Evolutionary conservation across 306 rosid species (phyloP), one percentile per base, ranked within the genome.

Genomic region (Amphicarpaea edgeworthii): DNA sequence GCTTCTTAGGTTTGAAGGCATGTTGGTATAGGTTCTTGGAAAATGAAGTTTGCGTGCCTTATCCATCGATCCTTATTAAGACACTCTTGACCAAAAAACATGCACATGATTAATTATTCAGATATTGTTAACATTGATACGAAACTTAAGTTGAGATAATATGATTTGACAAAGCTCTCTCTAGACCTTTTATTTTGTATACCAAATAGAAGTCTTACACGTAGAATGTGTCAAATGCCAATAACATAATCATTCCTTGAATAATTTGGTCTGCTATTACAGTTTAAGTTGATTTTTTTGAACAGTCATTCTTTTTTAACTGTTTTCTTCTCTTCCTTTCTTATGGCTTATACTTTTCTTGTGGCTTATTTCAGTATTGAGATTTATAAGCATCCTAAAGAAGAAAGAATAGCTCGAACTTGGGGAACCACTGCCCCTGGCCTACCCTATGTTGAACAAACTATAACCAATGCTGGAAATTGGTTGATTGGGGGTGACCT

Each of bases 401-500:
- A 96, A 88, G 99, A 96, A 83, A 84, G 99, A 38, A 92, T 92
- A 21, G 97, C 99, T 21, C 82, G 99, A 60, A 96, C 97, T 5
- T 96, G 99, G 99, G 99, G 99, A 32, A 90, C 97, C 26, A 92
- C 89, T 42, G 92, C 98, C 50, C 86, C 96, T 7, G 97, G 96
- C 60, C 86, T 96, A 54, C 99, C 99, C 42, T 96, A 96, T 40
- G 98, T 82, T 71, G 99, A 96, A 58, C 80, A 93, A 82, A 86
- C 97, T 46, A 89, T 96, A 83, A 83, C 87, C 43, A 81, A 89
- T 63, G 85, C 94, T 73, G 99, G 99, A 63, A 82, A 92, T 76
- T 96, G 99, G 99, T 84, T 96, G 77, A 89, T 96, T 67, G 99
- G 99, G 46, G 99, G 99, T 64, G 98, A 96, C 86, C 86, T 95